phyloP scores from a whole-genome alignment of 129 eudicot genomes.

The Helianthus tuberosus region DNA sequence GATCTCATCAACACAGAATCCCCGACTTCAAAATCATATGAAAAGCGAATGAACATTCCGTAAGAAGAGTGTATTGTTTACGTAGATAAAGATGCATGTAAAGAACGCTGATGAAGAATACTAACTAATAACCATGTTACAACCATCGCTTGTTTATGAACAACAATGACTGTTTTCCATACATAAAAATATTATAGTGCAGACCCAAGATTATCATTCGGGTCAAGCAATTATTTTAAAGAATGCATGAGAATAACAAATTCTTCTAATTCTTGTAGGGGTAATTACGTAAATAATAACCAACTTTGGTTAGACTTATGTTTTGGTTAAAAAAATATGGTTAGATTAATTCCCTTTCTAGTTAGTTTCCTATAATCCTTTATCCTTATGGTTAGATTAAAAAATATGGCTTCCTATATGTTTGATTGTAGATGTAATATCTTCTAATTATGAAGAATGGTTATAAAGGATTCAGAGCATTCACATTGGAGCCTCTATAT shows the following conservation, averaged over 20 bases:
- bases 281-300: too few species aligned
- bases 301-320: too few species aligned
- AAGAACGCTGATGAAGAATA: not conserved
- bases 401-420: too few species aligned
- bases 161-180: not conserved
- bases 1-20: constrained; percentile 72
- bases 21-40: constrained; percentile 51
- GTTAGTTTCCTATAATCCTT: too few species aligned
- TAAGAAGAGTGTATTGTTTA: not conserved
- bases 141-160: constrained; percentile 9
- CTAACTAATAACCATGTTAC: constrained; percentile 2
- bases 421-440: not conserved
- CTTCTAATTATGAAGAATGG: not conserved
- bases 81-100: not conserved
- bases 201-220: not conserved
- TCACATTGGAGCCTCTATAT: too few species aligned
- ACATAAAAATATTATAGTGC: too few species aligned
- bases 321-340: too few species aligned
- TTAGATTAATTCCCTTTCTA: too few species aligned
- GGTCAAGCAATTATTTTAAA: not conserved
- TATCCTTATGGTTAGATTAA: too few species aligned
- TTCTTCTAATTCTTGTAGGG: too few species aligned
- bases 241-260: not conserved
- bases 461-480: not conserved
- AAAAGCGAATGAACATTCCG: constrained; percentile 4